Evolutionary conservation across 2,329 filamentous ascomycete genomes (phyloP).

Genomic region (Aspergillus fumigatus): DNA sequence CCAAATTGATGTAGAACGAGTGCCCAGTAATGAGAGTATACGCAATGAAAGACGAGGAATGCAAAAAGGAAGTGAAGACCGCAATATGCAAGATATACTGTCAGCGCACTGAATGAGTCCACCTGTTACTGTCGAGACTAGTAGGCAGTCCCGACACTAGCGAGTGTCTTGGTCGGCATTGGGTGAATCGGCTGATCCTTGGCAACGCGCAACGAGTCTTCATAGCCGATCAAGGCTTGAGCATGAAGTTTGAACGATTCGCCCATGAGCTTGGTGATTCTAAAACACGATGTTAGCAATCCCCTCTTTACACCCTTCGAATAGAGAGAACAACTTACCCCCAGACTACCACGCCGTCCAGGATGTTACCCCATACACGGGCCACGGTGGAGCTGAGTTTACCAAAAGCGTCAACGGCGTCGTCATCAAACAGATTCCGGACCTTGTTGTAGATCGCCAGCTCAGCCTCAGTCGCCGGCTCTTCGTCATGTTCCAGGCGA

Average conservation of each 20-base stretch:
- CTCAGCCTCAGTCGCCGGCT: conserved; percentile 53
- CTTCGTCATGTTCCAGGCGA: conserved; percentile 97
- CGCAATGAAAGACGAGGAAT: conserved; percentile 21
- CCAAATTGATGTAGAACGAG: conserved; percentile 37
- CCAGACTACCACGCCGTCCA: conserved; percentile 98
- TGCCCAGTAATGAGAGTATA: conserved; percentile 32
- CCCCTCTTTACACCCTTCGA: neutral
- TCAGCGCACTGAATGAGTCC: conserved; percentile 14
- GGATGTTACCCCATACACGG: conserved; percentile 93
- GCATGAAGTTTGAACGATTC: conserved; percentile 97
- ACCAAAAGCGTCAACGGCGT: conserved; percentile 75
- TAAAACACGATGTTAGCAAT: conserved; percentile 43
- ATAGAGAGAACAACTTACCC: conserved; percentile 64
- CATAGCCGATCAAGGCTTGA: conserved; percentile 89
- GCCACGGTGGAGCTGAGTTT: conserved; percentile 95
- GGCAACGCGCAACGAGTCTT: conserved; percentile 55
- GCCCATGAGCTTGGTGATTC: conserved; percentile 76
- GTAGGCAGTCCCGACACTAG: conserved; percentile 40
- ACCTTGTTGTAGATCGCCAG: conserved; percentile 60
- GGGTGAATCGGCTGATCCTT: conserved; percentile 41
- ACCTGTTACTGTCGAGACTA: conserved; percentile 16
- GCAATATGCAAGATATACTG: conserved; percentile 12
- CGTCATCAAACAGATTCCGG: conserved; percentile 78
- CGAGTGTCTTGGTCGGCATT: conserved; percentile 42
- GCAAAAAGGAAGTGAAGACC: conserved; percentile 17